Evolutionary conservation across 169 alveolate genomes (phyloP).

Genomic region (Pseudocohnilembus persalinus): DNA sequence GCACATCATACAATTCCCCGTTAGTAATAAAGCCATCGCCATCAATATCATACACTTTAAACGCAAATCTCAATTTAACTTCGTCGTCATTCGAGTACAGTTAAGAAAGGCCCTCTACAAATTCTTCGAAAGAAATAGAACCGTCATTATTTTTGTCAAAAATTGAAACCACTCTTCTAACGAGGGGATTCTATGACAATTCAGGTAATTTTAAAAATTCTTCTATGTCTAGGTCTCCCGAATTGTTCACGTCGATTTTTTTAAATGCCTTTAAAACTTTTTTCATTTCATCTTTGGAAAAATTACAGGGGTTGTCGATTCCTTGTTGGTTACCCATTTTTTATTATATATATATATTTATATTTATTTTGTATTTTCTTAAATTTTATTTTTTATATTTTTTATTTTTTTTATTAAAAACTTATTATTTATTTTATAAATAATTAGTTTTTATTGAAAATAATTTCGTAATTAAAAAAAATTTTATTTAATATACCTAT

Average conservation of each 20-base stretch:
- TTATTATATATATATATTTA: neutral
- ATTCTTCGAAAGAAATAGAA: conserved; percentile 95
- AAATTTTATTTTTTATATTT: too few relatives aligned
- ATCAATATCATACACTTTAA: conserved; percentile 95
- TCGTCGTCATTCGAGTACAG: conserved; percentile 89
- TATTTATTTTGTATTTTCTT: neutral
- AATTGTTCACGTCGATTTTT: conserved; percentile 91
- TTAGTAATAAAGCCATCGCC: conserved; percentile 96
- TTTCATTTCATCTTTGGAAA: conserved; percentile 92
- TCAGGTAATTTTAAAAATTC: conserved; percentile 96
- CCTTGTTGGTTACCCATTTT: conserved; percentile 48
- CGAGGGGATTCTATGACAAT: conserved; percentile 95
- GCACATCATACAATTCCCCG: conserved; percentile 96
- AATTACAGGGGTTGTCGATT: conserved; percentile 54
- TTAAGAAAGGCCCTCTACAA: conserved; percentile 92
- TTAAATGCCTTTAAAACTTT: conserved; percentile 91
- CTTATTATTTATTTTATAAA: neutral
- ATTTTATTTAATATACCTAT: too few relatives aligned
- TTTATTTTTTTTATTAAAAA: too few relatives aligned
- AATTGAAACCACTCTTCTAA: conserved; percentile 93
- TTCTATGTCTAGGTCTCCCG: conserved; percentile 94
- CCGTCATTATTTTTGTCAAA: conserved; percentile 96
- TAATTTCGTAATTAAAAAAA: too few relatives aligned
- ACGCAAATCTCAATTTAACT: conserved; percentile 94
- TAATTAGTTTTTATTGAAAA: too few relatives aligned